Evolutionary conservation across 1,139 yeast genomes (phyloP), one percentile per base, ranked within the genome.

Genomic region (Yamadazyma atlantica): DNA sequence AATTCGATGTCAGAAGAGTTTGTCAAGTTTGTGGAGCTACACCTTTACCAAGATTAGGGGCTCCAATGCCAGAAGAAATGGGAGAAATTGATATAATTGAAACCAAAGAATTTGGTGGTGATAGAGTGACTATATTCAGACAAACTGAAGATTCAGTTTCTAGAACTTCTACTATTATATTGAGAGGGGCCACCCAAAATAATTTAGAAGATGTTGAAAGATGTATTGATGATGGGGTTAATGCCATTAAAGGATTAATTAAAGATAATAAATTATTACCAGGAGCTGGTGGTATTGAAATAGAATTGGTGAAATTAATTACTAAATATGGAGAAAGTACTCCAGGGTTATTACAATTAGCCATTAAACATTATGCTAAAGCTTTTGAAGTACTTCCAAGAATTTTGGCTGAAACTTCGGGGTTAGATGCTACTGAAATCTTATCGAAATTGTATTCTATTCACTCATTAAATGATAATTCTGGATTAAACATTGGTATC

Each of bases 11-110:
- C 46, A 83, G 97, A 69, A 82, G 98, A 62, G 71, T 92, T 44
- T 85, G 96, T 57, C 85, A 96, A 59, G 98, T 92, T 14, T 90
- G 97, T 67, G 97, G 97, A 36, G 97, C 97, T 31, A 85, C 97
- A 15, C 97, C 98, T 40, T 73, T 90, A 57, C 95, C 97, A 37
- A 78, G 97, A 64, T 75, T 94, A 42, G 97, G 96, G 48, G 96
- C 96, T 1, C 97, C 97, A 52, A 80, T 86, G 69, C 92, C 96
- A 11, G 96, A 90, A 55, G 97, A 92, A 65, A 78, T 86, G 74
- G 98, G 98, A 41, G 63, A 75, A 32, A 78, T 92, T 47, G 98
- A 92, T 60, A 64, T 84, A 19, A 92, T 94, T 36, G 96, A 87
- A 68, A 85, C 96, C 16, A 78, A 79, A 53, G 98, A 92, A 68